A percentile compares a stretch with the other conserved stretches of the same genome.
Evolutionary conservation across 78 protist genomes (phyloP).

Genomic region (Emiliania huxleyi): DNA sequence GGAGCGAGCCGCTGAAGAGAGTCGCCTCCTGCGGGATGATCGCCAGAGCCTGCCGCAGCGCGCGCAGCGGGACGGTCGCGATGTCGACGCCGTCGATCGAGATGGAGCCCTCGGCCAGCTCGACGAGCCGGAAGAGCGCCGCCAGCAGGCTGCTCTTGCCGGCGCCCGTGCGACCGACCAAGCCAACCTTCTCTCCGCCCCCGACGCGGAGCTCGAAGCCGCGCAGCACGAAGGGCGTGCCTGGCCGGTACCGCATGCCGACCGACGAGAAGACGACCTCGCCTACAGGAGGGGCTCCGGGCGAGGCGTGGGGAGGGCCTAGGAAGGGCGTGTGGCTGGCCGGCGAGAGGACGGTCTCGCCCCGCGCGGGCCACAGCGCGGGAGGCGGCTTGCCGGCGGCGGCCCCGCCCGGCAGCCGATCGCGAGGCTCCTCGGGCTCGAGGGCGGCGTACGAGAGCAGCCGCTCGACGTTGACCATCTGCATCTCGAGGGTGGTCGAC

Average conservation of each 20-base stretch:
- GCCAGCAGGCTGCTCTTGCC: constrained; percentile 25
- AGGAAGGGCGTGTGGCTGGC: too few species aligned
- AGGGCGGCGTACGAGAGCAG: background rate
- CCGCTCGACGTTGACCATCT: constrained; percentile 68
- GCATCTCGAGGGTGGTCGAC: constrained; percentile 58
- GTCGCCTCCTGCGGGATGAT: constrained; percentile 86
- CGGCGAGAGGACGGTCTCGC: too few species aligned
- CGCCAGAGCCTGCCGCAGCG: background rate
- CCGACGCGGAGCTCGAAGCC: constrained; percentile 27
- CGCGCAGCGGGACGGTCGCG: background rate
- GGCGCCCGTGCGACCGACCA: constrained; percentile 81
- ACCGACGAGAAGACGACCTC: constrained; percentile 2
- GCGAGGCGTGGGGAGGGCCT: too few species aligned
- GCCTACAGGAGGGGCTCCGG: constrained; percentile 11
- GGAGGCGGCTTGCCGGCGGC: too few species aligned
- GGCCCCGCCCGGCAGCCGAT: too few species aligned
- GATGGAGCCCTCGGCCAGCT: constrained; percentile 1
- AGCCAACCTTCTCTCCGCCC: constrained; percentile 62
- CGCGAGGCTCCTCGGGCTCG: background rate
- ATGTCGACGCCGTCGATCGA: constrained; percentile 32
- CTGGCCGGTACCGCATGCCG: constrained; percentile 48
- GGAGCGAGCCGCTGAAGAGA: constrained; percentile 77
- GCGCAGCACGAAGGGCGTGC: constrained; percentile 46
- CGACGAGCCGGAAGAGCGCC: constrained; percentile 41
- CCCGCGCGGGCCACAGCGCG: too few species aligned